Evolutionary conservation across 345 rosid genomes (phyloP).

Genomic region (Isatis tinctoria): DNA sequence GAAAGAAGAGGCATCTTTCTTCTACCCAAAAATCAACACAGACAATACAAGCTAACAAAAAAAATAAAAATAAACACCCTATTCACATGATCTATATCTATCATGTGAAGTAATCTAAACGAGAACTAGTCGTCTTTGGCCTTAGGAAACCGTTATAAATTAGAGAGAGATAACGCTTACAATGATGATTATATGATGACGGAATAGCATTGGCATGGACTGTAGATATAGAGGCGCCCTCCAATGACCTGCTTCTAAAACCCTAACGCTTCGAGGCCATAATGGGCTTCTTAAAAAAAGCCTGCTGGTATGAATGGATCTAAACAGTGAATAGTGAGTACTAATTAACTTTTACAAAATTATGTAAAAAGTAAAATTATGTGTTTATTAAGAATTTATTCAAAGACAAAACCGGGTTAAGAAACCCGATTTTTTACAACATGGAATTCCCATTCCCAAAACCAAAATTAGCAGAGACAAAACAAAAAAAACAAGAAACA

Average conservation of each 20-base stretch:
- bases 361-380: neutral
- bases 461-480: neutral
- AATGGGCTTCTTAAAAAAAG: neutral
- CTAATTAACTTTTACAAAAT: no score
- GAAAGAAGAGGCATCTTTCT: slow-evolving; percentile 57
- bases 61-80: neutral
- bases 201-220: neutral
- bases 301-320: neutral
- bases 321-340: no score
- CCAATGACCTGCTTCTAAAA: neutral
- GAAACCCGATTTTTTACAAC: slow-evolving; percentile 19
- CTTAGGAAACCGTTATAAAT: no score
- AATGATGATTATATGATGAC: neutral
- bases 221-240: slow-evolving; percentile 1
- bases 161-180: no score
- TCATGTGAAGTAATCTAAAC: neutral
- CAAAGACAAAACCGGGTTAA: slow-evolving; percentile 13
- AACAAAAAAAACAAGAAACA: no score
- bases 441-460: neutral
- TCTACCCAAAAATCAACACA: neutral
- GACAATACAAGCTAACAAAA: neutral
- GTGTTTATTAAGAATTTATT: slow-evolving; percentile 21
- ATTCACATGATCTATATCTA: neutral
- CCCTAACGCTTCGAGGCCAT: slow-evolving; percentile 4
- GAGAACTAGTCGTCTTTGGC: neutral